A percentile compares a stretch with the other conserved stretches of the same genome.
Evolutionary conservation across 352 stramenopile species (phyloP).

Genomic region (Pythium rishiriense): DNA sequence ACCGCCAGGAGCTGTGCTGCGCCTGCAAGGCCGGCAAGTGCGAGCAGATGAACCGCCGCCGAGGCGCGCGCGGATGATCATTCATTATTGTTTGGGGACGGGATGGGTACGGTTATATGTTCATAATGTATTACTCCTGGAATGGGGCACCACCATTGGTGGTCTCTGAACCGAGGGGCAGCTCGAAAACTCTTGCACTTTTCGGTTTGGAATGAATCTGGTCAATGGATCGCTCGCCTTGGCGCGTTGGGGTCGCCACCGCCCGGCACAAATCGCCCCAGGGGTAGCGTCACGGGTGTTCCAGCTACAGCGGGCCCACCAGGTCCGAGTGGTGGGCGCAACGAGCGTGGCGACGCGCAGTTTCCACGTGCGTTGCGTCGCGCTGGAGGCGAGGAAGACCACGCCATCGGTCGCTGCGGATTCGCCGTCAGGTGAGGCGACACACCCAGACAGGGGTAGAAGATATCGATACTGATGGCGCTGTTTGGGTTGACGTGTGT

Average conservation of each 20-base stretch:
- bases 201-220: too few species aligned
- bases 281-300: too few species aligned
- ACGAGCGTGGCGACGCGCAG: too few species aligned
- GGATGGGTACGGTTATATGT: too few species aligned
- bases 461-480: neutral
- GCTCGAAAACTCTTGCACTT: too few species aligned
- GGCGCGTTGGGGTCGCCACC: too few species aligned
- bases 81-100: neutral
- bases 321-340: neutral
- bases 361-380: neutral
- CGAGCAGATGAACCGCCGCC: neutral
- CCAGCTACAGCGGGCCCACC: too few species aligned
- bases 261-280: too few species aligned
- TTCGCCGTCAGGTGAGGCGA: neutral
- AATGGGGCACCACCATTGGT: too few species aligned
- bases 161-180: too few species aligned
- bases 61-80: neutral
- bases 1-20: slow-evolving; percentile 26
- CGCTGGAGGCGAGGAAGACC: neutral
- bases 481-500: neutral
- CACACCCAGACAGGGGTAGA: neutral
- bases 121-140: too few species aligned
- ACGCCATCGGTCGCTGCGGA: neutral
- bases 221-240: too few species aligned
- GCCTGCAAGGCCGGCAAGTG: slow-evolving; percentile 32